Conservation (phyloP, 441 rosid genomes). For the Isatis lusitanica region DNA sequence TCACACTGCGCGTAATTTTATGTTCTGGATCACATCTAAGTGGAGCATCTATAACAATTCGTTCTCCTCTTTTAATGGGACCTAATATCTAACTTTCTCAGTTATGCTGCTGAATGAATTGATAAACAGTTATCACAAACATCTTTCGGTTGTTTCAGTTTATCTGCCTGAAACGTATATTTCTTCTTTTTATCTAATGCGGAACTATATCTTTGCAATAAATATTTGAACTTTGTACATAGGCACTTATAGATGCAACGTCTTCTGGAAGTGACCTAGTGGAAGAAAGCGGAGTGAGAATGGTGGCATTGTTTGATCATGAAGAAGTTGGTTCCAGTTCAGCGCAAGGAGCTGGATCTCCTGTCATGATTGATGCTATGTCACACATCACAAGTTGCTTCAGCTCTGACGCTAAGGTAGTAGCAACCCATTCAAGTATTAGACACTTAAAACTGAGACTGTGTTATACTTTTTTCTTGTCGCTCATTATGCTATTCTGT, state of each 20-base stretch:
- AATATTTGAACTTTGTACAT: constrained; percentile 14
- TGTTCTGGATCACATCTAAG: not conserved
- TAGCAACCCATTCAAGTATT: constrained; percentile 15
- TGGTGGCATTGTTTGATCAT: constrained; percentile 98
- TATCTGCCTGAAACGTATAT: not conserved
- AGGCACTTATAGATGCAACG: constrained; percentile 87
- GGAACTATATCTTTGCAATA: not conserved
- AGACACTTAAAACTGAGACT: not conserved
- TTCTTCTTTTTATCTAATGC: not conserved
- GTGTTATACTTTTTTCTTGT: not conserved
- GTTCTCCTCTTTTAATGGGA: not conserved
- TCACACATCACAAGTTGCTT: constrained; percentile 80
- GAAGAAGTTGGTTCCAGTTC: constrained; percentile 96
- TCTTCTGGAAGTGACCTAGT: constrained; percentile 69
- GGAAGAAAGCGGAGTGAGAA: constrained; percentile 82
- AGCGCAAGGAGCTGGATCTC: constrained; percentile 98
- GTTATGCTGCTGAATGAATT: not conserved
- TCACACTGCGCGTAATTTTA: not conserved
- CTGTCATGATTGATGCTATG: constrained; percentile 91
- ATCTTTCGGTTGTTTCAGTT: not conserved
- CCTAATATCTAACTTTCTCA: not conserved
- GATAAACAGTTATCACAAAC: not conserved
- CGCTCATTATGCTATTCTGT: not conserved
- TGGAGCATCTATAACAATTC: not conserved
- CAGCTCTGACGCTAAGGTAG: constrained; percentile 70